A percentile compares a stretch with the other conserved stretches of the same genome.
Conservation (phyloP, 108 stramenopile genomes). For the Fistulifera pelliculosa region DNA sequence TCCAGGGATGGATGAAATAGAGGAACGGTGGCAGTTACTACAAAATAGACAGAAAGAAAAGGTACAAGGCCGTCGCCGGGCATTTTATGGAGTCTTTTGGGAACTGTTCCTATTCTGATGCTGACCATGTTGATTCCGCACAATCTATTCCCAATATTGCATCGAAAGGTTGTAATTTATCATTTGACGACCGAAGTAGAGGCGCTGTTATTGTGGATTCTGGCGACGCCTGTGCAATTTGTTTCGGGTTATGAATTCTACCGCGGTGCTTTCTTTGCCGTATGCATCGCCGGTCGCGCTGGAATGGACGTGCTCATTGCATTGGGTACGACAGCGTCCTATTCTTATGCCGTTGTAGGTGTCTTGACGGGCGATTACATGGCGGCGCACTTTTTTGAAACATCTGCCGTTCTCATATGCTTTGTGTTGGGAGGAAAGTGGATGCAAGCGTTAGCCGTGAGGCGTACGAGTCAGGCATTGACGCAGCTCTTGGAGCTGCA, state of each 20-base stretch:
- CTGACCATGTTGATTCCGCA: slow-evolving; percentile 40
- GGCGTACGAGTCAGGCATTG: slow-evolving; percentile 81
- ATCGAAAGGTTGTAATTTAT: slow-evolving; percentile 10
- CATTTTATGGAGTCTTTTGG: slow-evolving; percentile 24
- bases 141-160: slow-evolving; percentile 12
- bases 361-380: slow-evolving; percentile 9
- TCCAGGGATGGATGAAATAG: slow-evolving; percentile 16
- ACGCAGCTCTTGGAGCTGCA: slow-evolving; percentile 75
- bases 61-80: slow-evolving; percentile 13
- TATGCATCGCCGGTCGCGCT: slow-evolving; percentile 8
- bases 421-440: slow-evolving; percentile 95
- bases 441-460: slow-evolving; percentile 82
- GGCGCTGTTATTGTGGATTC: slow-evolving; percentile 33
- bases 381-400: slow-evolving; percentile 78
- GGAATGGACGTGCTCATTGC: slow-evolving; percentile 94
- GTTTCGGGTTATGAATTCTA: slow-evolving; percentile 80
- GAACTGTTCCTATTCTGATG: slow-evolving; percentile 29
- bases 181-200: slow-evolving; percentile 17
- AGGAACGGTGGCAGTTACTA: slow-evolving; percentile 29
- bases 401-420: slow-evolving; percentile 90
- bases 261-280: slow-evolving; percentile 60
- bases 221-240: slow-evolving; percentile 86
- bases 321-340: slow-evolving; percentile 86
- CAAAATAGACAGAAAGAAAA: slow-evolving; percentile 24
- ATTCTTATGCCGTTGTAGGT: slow-evolving; percentile 50